Conservation (phyloP, 2,329 filamentous ascomycete genomes). For the Sodiomyces alkalinus region DNA sequence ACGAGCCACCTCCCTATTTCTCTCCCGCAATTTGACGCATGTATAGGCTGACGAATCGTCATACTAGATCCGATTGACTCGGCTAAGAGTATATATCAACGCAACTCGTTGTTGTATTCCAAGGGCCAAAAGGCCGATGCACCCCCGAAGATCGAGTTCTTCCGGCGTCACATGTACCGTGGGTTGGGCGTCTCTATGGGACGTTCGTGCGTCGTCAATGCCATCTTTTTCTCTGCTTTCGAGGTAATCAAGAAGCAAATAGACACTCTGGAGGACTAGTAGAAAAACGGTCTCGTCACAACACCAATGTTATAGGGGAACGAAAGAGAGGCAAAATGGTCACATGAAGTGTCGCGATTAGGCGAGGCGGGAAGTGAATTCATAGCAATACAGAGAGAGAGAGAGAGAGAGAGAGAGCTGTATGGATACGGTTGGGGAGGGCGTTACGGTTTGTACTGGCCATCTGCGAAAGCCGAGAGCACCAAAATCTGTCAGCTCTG, state of each 20-base stretch:
- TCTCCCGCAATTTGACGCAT: not conserved
- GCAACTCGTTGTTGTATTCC: slow-evolving; percentile 58
- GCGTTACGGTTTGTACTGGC: too few relatives aligned
- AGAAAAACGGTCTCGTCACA: too few relatives aligned
- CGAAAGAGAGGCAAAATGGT: too few relatives aligned
- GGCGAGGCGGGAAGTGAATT: too few relatives aligned
- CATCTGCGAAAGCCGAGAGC: too few relatives aligned
- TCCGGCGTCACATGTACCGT: slow-evolving; percentile 65
- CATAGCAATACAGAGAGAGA: too few relatives aligned
- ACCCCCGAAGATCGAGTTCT: slow-evolving; percentile 62
- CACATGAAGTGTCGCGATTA: too few relatives aligned
- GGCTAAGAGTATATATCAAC: slow-evolving; percentile 74
- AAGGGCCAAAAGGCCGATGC: slow-evolving; percentile 48
- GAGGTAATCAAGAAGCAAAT: slow-evolving; percentile 65
- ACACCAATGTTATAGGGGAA: too few relatives aligned
- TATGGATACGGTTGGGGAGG: too few relatives aligned
- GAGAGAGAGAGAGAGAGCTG: too few relatives aligned
- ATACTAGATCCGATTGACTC: slow-evolving; percentile 55
- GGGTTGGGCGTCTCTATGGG: slow-evolving; percentile 73
- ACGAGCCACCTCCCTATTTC: slow-evolving; percentile 19
- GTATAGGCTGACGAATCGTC: slow-evolving; percentile 4
- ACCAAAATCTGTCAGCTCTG: too few relatives aligned
- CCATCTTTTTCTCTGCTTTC: slow-evolving; percentile 81
- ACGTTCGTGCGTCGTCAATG: slow-evolving; percentile 69
- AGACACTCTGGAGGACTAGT: slow-evolving; percentile 33